Evolutionary conservation across 495 filamentous ascomycete genomes (phyloP), one percentile per base, ranked within the genome.

Genomic region (Lepidopterella palustris): DNA sequence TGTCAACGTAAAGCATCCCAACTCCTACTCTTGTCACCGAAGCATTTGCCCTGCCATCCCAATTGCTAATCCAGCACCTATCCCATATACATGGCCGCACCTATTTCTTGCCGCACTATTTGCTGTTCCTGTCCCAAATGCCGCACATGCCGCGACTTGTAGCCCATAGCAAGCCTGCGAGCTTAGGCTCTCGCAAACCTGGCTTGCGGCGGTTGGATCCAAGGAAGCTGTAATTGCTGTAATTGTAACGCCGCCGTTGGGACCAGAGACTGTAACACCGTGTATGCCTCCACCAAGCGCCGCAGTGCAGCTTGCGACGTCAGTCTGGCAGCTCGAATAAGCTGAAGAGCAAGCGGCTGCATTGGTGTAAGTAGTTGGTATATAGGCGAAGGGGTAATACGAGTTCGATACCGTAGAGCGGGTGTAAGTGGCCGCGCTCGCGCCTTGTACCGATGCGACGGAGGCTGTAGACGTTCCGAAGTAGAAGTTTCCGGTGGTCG

Each of bases 181-280:
- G 52, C 82, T 86, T 57, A 88, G 71, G 61, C 82, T 87, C 15
- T 79, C 80, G 71, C 87, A 91, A 8, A 88, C 82, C 18, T 81
- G 80, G 3, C 77, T 79, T 6, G 86, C 86, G 35, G 77, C 77
- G 5, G 78, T 70, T 5, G 73, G 42, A 0, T 71, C 76, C 20
- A 68, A 71, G 15, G 75, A 73, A 15, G 78, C 75, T 23, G 47
- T 50, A 49, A 62, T 57, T 10, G 76, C 73, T 20, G 80, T 70
- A 11, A 79, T 78, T 2, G 78, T 82, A 9, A 79, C 76, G 5
- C 78, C 79, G 45, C 75, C 77, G 25, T 78, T 78, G 11, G 79
- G 78, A 0, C 83, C 86, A 40, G 79, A 78, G 23, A 87, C 79
- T 0, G 85, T 89, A 35, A 87, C 83, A 23, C 83, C 83, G 45